These are phyloP conservation scores for Hanseniaspora meyeri DNA, from an alignment of 805 yeast species.

Conservation along the genomic window DNA sequence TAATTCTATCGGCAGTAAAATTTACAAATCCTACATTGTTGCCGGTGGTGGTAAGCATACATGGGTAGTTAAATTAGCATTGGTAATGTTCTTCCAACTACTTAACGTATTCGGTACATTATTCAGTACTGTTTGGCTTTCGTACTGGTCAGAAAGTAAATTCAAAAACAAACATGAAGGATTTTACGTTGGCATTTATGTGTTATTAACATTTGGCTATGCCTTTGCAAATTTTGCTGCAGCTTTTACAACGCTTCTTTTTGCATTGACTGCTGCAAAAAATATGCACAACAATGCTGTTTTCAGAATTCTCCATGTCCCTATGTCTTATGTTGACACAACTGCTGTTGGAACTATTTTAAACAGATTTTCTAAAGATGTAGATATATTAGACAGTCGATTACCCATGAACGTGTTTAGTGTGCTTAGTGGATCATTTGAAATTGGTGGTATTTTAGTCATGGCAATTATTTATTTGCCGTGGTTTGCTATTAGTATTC, in stretches of 20 bases:
- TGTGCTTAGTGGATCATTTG: constrained; percentile 41
- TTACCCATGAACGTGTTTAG: constrained; percentile 53
- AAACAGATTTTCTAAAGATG: constrained; percentile 70
- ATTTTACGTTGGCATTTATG: constrained; percentile 63
- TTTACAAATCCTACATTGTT: constrained; percentile 27
- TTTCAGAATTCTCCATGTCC: constrained; percentile 51
- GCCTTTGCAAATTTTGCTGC: constrained; percentile 31
- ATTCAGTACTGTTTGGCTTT: constrained; percentile 64
- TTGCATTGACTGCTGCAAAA: constrained; percentile 44
- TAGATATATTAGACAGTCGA: constrained; percentile 61
- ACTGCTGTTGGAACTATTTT: constrained; percentile 84
- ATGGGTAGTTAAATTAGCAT: constrained; percentile 24
- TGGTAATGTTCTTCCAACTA: constrained; percentile 19
- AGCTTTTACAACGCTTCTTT: constrained; percentile 37
- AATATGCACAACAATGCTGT: constrained; percentile 52
- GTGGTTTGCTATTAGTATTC: constrained; percentile 58
- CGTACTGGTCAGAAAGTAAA: constrained; percentile 60
- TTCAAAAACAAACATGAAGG: constrained; percentile 37
- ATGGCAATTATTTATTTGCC: constrained; percentile 61
- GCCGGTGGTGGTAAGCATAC: constrained; percentile 25
- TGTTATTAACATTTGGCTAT: constrained; percentile 43
- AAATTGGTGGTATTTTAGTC: constrained; percentile 44
- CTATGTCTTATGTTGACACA: constrained; percentile 71
- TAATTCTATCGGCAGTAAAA: constrained; percentile 28
- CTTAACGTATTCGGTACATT: constrained; percentile 40